A percentile compares a stretch with the other conserved stretches of the same genome.
These are phyloP conservation scores for Pseudogymnoascus sp. DNA, from an alignment of 2,329 filamentous ascomycete genomes.

Conservation along the genomic window DNA sequence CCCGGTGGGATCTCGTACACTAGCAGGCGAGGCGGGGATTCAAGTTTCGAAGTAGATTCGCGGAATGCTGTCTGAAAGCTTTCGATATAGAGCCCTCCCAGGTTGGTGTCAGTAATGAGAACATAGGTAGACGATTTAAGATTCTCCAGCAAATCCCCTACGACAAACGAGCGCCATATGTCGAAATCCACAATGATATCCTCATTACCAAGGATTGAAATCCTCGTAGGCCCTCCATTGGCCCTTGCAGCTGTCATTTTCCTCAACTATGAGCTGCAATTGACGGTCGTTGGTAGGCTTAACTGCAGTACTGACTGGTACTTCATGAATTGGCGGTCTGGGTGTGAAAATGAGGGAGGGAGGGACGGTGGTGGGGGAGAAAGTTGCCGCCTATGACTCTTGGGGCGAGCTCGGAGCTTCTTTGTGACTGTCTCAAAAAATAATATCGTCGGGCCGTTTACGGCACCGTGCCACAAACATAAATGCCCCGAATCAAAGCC, in stretches of 20 bases:
- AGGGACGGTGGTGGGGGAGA: background rate
- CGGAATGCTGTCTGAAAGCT: conserved; percentile 64
- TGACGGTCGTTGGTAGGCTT: conserved; percentile 7
- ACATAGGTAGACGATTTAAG: conserved; percentile 86
- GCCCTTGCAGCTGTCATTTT: conserved; percentile 6
- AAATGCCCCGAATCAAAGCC: background rate
- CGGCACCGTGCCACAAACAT: background rate
- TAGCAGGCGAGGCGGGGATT: conserved; percentile 60
- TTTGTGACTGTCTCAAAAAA: background rate
- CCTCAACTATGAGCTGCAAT: conserved; percentile 4
- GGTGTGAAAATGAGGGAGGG: background rate
- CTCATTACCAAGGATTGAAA: conserved; percentile 80
- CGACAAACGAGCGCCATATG: conserved; percentile 77
- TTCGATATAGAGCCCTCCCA: conserved; percentile 73
- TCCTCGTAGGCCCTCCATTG: conserved; percentile 42
- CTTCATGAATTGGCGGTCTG: conserved; percentile 4
- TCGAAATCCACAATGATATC: conserved; percentile 88
- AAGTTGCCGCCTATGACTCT: conserved; percentile 6
- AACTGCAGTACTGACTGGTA: conserved; percentile 6
- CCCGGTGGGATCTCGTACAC: conserved; percentile 83
- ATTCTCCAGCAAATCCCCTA: conserved; percentile 69
- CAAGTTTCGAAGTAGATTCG: conserved; percentile 29
- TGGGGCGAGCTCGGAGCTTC: conserved; percentile 8
- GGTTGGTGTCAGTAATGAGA: conserved; percentile 92
- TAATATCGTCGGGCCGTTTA: conserved; percentile 4